Base-by-base conservation (phyloP, 495 filamentous ascomycete species). In the Penicilliopsis zonata region DNA sequence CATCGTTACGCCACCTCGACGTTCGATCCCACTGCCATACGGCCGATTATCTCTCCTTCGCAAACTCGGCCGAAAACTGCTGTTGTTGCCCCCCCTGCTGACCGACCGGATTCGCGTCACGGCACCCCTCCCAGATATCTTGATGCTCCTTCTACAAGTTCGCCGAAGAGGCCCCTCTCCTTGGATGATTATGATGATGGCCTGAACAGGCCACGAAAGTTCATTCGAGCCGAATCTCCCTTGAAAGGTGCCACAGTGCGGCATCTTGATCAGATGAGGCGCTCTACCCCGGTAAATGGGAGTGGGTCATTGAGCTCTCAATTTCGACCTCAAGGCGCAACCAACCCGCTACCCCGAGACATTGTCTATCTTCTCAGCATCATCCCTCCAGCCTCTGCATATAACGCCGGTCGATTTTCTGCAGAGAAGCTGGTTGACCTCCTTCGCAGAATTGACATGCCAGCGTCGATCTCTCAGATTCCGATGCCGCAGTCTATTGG, bases 161-260 rank as follows among this genome's bases (percentile, higher is more conserved):
- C 82, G 4, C 86, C 86, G 0, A 93, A 93, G 47, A 67, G 85
- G 8, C 69, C 82, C 0, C 67, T 78, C 20, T 72, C 69, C 6
- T 36, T 54, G 5, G 84, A 90, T 28, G 83, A 86, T 16, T 71
- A 69, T 15, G 85, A 88, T 21, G 65, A 59, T 37, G 84, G 88
- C 26, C 47, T 52, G 5, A 55, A 52, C 28, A 78, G 76, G 9
- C 85, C 86, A 3, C 78, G 86, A 27, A 96, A 96, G 49, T 58
- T 88, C 31, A 62, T 67, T 30, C 77, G 90, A 13, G 83, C 76
- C 14, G 86, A 81, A 29, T 94, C 84, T 10, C 88, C 92, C 0
- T 64, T 96, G 16, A 94, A 90, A 52, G 82, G 80, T 8, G 77
- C 77, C 1, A 84, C 87, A 13, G 80, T 81, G 22, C 76, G 86